Evolutionary conservation across 2,329 filamentous ascomycete genomes (phyloP).

Genomic region (Lasiodiplodia gonubiensis): DNA sequence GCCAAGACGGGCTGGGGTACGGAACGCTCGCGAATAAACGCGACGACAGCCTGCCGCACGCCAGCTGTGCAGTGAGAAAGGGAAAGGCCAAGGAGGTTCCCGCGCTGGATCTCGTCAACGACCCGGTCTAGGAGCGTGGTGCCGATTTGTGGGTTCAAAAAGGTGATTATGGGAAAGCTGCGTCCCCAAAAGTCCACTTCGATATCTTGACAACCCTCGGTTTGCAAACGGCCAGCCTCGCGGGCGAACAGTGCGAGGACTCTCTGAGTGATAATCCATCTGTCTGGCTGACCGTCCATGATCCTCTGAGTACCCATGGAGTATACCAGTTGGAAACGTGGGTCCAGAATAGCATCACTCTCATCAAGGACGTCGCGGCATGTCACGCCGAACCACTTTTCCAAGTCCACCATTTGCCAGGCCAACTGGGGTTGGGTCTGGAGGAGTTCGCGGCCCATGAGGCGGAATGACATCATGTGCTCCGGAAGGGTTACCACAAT

Average conservation of each 20-base stretch:
- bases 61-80: background rate
- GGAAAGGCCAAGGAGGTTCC: background rate
- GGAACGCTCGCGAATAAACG: constrained; percentile 61
- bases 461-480: constrained; percentile 26
- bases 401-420: constrained; percentile 30
- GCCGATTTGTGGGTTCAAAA: constrained; percentile 39
- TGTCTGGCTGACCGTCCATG: constrained; percentile 15
- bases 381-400: constrained; percentile 52
- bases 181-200: constrained; percentile 68
- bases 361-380: constrained; percentile 56
- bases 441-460: constrained; percentile 9
- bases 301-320: constrained; percentile 23
- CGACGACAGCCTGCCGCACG: constrained; percentile 55
- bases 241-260: constrained; percentile 36
- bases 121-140: constrained; percentile 50
- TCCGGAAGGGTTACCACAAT: constrained; percentile 3
- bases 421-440: background rate
- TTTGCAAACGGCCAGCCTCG: constrained; percentile 61
- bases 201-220: constrained; percentile 56
- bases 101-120: constrained; percentile 63
- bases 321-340: constrained; percentile 20
- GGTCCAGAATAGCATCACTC: constrained; percentile 13
- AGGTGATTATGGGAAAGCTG: constrained; percentile 51
- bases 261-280: constrained; percentile 12
- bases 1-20: constrained; percentile 55